Percentiles rank a stretch among this genome's conserved stretches.
phyloP scores from a whole-genome alignment of 1,284 basidiomycete genomes.

The Ceratobasidium sp. region DNA sequence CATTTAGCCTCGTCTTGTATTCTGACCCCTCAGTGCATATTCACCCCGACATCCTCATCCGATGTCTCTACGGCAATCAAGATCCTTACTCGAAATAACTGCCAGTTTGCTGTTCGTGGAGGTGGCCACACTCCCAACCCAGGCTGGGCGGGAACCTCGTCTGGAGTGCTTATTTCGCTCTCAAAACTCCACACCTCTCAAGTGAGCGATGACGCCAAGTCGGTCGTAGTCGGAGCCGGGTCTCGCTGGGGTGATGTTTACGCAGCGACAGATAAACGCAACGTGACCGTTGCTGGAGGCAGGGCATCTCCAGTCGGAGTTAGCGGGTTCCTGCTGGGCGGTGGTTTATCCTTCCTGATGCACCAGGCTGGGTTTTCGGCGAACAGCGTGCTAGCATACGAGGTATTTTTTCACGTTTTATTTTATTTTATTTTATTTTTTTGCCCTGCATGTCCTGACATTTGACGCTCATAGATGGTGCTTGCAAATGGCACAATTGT shows the following conservation, averaged over 20 bases:
- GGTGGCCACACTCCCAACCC: conserved; percentile 17
- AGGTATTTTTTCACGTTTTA: background rate
- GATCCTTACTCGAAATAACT: background rate
- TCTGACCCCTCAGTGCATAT: conserved; percentile 5
- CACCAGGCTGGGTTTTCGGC: conserved; percentile 7
- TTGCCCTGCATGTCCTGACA: background rate
- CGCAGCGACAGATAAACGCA: background rate
- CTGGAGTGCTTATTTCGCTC: conserved; percentile 10
- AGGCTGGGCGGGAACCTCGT: conserved; percentile 10
- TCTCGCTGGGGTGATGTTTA: conserved; percentile 11
- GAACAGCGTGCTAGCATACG: conserved; percentile 7
- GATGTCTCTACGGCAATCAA: background rate
- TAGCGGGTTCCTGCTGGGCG: conserved; percentile 15
- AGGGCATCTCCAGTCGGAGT: conserved; percentile 11
- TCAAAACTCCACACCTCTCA: background rate
- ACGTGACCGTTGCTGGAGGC: conserved; percentile 3
- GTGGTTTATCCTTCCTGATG: conserved; percentile 17
- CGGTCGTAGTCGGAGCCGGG: conserved; percentile 13
- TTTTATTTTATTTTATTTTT: background rate
- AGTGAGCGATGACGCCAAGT: background rate
- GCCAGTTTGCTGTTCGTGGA: conserved; percentile 8
- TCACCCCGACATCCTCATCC: background rate
- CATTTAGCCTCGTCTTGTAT: background rate
- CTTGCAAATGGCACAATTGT: conserved; percentile 18
- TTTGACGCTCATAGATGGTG: background rate